These are phyloP conservation scores for Zanthoxylum bungeanum DNA, from an alignment of 345 rosid genomes.

Conservation along the genomic window DNA sequence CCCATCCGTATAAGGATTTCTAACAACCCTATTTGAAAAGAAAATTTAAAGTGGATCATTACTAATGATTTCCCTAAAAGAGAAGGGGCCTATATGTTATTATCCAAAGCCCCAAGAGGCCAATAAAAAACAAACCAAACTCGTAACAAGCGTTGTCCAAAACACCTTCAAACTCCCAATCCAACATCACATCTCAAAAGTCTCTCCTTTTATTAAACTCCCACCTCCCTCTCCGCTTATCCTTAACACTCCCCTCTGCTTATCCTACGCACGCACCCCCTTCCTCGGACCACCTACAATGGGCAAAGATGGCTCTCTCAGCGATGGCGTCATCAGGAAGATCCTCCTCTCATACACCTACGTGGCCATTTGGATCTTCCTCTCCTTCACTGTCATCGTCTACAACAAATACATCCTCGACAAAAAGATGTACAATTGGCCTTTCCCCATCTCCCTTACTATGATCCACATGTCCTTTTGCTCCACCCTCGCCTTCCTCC, in stretches of 20 bases:
- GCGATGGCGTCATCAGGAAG: constrained; percentile 84
- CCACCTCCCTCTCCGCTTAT: neutral
- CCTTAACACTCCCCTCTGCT: constrained; percentile 7
- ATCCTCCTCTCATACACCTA: constrained; percentile 91
- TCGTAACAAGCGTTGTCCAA: neutral
- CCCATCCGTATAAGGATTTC: accelerated
- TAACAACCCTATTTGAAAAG: neutral
- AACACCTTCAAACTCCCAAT: neutral
- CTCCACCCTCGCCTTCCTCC: constrained; percentile 74
- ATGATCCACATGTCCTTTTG: constrained; percentile 99
- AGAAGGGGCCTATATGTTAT: neutral
- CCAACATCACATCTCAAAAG: neutral
- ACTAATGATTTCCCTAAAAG: neutral
- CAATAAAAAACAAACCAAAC: neutral
- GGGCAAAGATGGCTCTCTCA: constrained; percentile 89
- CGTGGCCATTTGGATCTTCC: constrained; percentile 97
- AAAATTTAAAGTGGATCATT: too few species aligned
- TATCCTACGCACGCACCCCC: constrained; percentile 6
- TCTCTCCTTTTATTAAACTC: neutral
- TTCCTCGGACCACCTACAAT: constrained; percentile 21
- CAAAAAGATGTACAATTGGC: constrained; percentile 98
- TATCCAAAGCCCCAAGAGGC: neutral
- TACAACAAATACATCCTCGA: constrained; percentile 99
- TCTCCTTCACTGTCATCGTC: constrained; percentile 94
- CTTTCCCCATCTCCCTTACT: constrained; percentile 92